Evolutionary conservation across 2,329 filamentous ascomycete species (phyloP), one percentile per base, ranked within the genome.

Genomic region (Arthrobotrys sphaeroides): DNA sequence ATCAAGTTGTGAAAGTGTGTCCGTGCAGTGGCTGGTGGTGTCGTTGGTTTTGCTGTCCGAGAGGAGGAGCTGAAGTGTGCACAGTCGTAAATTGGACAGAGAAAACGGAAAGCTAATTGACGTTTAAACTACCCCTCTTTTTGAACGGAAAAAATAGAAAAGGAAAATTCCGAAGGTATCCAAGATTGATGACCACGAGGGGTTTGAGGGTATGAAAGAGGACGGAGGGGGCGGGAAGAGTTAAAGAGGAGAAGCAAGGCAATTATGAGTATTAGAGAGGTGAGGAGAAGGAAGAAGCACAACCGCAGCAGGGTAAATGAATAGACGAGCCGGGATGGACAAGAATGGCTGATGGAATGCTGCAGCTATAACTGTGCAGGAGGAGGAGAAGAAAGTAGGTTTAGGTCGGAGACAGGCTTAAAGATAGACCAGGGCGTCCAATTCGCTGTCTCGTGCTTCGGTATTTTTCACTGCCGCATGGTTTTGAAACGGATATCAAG

Each of bases 321-420:
- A 68, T 75, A 75, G 72, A 64, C 72, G 72, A 75, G 72, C 72
- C 64, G 72, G 70, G 72, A 61, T 70, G 47, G 18, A 74, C 51
- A 38, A 55, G 60, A 66, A 66, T 72, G 60, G 60, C 42, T 49
- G 51, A 59, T 61, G 57, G 64, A 69, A 69, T 65, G 60, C 51
- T 55, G 62, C 49, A 45, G 42, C 69, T 73, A 65, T 51, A 51
- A 31, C 43, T 40, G 28, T 65, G 22, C 45, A 53, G 20, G 24
- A 38, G 43, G 22, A 24, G 36, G 12, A 40, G 16, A 33, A 33
- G 31, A 9, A 57, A 42, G 55, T 18, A 10, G 16, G 12, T n/a
- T n/a, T n/a, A n/a, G n/a, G n/a, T n/a, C n/a, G n/a, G n/a, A n/a
- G n/a, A n/a, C n/a, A 20, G 13, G 5, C 16, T 33, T n/a, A n/a